Percentiles rank a stretch among this genome's conserved stretches.
phyloP scores from a whole-genome alignment of 768 basidiomycete species.

The Termitomyces sp. region DNA sequence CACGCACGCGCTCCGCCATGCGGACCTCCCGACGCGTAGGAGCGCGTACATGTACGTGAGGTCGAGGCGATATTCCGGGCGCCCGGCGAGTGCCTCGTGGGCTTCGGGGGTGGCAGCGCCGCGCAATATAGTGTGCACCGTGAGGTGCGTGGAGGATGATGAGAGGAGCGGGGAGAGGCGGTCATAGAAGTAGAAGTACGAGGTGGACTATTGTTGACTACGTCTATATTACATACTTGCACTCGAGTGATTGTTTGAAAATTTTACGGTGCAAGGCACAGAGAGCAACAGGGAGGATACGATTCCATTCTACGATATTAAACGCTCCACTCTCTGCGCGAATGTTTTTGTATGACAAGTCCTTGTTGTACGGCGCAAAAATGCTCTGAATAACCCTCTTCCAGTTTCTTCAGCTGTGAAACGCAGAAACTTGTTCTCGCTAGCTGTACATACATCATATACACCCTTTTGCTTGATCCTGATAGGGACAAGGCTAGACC shows the following conservation, averaged over 20 bases:
- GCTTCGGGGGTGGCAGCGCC: no score
- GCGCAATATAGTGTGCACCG: conserved; percentile 56
- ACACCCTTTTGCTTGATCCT: conserved; percentile 11
- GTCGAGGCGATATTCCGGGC: conserved; percentile 95
- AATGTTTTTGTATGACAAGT: conserved; percentile 2
- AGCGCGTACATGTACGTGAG: conserved; percentile 93
- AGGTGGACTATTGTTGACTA: conserved; percentile 52
- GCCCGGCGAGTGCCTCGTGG: conserved; percentile 21
- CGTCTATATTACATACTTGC: no score
- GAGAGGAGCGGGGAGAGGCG: conserved; percentile 73
- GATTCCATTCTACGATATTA: neutral
- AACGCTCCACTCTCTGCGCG: conserved; percentile 4
- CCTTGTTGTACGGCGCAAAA: conserved; percentile 10
- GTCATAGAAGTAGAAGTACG: conserved; percentile 98
- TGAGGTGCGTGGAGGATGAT: neutral
- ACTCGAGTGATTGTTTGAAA: neutral
- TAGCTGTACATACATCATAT: conserved; percentile 8
- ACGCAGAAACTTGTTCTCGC: conserved; percentile 2
- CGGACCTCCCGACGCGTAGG: conserved; percentile 59
- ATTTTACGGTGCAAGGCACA: neutral
- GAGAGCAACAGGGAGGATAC: neutral
- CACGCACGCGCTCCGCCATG: conserved; percentile 83
- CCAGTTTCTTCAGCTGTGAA: conserved; percentile 12
- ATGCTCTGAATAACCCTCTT: conserved; percentile 5
- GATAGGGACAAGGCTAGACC: conserved; percentile 7